A percentile compares a stretch with the other conserved stretches of the same genome.
These are phyloP conservation scores for Chaetomidium leptoderma DNA, from an alignment of 495 filamentous ascomycete genomes.

Conservation along the genomic window DNA sequence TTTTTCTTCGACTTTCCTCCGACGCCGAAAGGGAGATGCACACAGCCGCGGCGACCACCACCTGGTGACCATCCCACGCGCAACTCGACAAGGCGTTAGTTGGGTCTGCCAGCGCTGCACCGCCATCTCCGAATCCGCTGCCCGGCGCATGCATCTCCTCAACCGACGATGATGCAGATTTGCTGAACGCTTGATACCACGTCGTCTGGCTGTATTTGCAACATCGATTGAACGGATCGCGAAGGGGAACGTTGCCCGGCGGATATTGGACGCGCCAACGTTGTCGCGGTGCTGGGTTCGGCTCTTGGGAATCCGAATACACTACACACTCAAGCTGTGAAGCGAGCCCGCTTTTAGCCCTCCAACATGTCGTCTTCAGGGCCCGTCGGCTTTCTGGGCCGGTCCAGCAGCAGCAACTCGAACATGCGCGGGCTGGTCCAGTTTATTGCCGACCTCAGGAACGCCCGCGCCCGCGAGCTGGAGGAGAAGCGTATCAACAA, in stretches of 20 bases:
- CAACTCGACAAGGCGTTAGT: neutral
- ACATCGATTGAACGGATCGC: neutral
- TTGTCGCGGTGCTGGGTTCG: neutral
- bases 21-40: conserved; percentile 10
- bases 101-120: conserved; percentile 6
- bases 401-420: conserved; percentile 56
- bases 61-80: conserved; percentile 8
- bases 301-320: neutral
- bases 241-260: no score
- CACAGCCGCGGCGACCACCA: neutral
- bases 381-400: conserved; percentile 55
- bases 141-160: neutral
- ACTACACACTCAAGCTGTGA: neutral
- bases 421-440: conserved; percentile 88
- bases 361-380: conserved; percentile 52
- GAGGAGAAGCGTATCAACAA: conserved; percentile 99
- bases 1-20: neutral
- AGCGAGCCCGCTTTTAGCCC: neutral
- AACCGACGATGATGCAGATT: conserved; percentile 1
- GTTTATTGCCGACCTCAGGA: conserved; percentile 96
- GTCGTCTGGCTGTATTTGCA: neutral
- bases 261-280: no score
- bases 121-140: neutral
- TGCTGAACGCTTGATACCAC: neutral
- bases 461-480: conserved; percentile 88